Base-by-base conservation (phyloP, 2,329 filamentous ascomycete species). In the Balansia obtecta region DNA sequence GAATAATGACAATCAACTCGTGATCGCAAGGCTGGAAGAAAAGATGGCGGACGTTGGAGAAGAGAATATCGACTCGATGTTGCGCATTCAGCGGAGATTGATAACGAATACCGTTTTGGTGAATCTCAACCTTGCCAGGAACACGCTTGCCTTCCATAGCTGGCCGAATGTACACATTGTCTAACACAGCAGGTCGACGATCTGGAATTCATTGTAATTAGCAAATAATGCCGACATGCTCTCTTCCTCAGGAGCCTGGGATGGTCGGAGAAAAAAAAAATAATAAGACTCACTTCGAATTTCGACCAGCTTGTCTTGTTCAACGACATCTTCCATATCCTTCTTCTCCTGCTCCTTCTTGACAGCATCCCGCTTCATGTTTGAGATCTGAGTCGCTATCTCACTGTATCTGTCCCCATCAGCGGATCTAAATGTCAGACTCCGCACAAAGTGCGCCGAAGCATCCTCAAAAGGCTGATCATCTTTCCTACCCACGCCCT, bases 331-430 rank as follows among this genome's bases (percentile, higher is more conserved):
- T 65, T 98, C 93, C 86, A 98, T 86, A 60, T 98, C 91, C 72
- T 98, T 98, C 80, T 97, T 96, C 69, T 96, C 91, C 61, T 96
- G 90, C 67, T 98, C 93, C 60, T 88, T 86, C 68, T 95, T 90
- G 41, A 88, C 80, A 5, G 87, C 83, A 58, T 91, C 88, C 64
- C 93, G 95, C 73, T 96, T 95, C 74, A 98, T 84, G 62, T 96
- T 93, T 11, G 88, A 91, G 60, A 98, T 97, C 62, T 95, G 87
- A 54, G 86, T 86, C 12, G 89, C 85, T 57, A 98, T 93, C 60
- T 94, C 88, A 52, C 88, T 85, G 65, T 98, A 89, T 55, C 91
- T 83, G 54, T 88, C 81, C 52, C 89, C 84, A 63, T 97, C 88
- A 55, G 86, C 85, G 18, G 93, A 97, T 50, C 91, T 82, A 72